Evolutionary conservation across 1,284 basidiomycete genomes (phyloP).

Genomic region (Cutaneotrichosporon cyanovorans): DNA sequence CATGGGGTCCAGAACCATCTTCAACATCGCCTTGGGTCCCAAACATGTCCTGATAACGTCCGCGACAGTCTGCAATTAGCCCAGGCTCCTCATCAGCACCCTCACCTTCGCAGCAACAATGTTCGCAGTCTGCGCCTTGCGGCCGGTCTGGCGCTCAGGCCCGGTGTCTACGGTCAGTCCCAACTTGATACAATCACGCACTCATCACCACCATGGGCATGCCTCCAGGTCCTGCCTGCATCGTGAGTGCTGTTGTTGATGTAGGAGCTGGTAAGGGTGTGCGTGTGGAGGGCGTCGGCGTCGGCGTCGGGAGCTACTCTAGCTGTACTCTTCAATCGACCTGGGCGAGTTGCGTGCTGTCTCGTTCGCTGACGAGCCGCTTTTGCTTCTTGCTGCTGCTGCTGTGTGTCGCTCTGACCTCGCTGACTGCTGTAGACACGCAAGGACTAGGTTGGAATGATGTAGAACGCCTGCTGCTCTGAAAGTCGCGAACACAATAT

Average conservation of each 20-base stretch:
- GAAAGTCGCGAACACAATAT: not conserved
- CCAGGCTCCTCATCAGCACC: not conserved
- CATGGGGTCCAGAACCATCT: constrained; percentile 99
- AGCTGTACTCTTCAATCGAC: too few species aligned
- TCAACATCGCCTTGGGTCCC: constrained; percentile 96
- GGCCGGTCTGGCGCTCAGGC: constrained; percentile 84
- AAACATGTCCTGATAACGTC: constrained; percentile 98
- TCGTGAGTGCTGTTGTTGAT: constrained; percentile 2
- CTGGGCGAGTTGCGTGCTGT: too few species aligned
- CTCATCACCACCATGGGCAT: constrained; percentile 51
- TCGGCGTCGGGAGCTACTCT: too few species aligned
- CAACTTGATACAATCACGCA: constrained; percentile 23
- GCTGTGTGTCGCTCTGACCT: too few species aligned
- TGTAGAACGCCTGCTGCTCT: too few species aligned
- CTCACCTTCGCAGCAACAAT: constrained; percentile 92
- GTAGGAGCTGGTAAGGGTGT: not conserved
- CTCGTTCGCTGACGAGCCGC: too few species aligned
- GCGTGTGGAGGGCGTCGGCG: not conserved
- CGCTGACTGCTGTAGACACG: too few species aligned
- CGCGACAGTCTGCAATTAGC: constrained; percentile 70
- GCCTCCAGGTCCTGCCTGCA: constrained; percentile 30
- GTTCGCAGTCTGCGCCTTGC: constrained; percentile 95
- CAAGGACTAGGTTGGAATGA: too few species aligned
- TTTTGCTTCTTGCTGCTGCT: too few species aligned
- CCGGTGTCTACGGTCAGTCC: constrained; percentile 62